Conservation (phyloP, 768 basidiomycete species). For the Mycena olivaceomarginata region DNA sequence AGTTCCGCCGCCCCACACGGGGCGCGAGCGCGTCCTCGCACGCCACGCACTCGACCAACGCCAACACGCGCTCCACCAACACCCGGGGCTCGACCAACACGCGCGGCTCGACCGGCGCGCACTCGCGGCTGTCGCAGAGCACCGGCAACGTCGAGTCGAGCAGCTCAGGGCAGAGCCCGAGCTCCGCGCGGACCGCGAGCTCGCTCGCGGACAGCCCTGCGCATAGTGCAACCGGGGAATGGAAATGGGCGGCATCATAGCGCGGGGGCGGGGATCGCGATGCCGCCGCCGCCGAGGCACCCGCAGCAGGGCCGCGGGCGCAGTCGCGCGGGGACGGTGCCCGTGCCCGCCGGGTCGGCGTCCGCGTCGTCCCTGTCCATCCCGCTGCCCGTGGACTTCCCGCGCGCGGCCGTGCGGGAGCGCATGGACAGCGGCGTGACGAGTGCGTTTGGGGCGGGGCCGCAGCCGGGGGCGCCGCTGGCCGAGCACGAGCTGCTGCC, state of each 20-base stretch:
- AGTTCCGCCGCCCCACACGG: constrained; percentile 72
- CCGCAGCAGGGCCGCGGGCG: constrained; percentile 50
- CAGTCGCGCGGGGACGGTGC: constrained; percentile 50
- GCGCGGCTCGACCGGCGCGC: constrained; percentile 52
- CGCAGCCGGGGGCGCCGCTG: constrained; percentile 16
- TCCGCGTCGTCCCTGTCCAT: background rate
- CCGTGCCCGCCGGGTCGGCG: constrained; percentile 39
- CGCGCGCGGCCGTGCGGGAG: constrained; percentile 30
- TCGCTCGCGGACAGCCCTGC: constrained; percentile 53
- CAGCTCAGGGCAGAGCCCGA: constrained; percentile 72
- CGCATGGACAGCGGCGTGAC: constrained; percentile 42
- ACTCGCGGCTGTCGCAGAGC: constrained; percentile 71
- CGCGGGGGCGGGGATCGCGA: too few relatives aligned
- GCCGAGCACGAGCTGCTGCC: constrained; percentile 29
- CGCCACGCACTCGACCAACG: constrained; percentile 59
- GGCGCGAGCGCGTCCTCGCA: constrained; percentile 65
- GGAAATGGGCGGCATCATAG: constrained; percentile 50
- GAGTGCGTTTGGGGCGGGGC: constrained; percentile 43
- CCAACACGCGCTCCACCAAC: constrained; percentile 57
- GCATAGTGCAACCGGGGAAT: too few relatives aligned
- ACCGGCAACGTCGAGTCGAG: constrained; percentile 79
- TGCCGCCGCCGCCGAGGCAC: constrained; percentile 61
- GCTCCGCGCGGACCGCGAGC: constrained; percentile 56
- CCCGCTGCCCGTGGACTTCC: constrained; percentile 40
- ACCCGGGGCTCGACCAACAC: constrained; percentile 55